These are phyloP conservation scores for Hypomontagnella submonticulosa DNA, from an alignment of 495 filamentous ascomycete species.

Conservation along the genomic window DNA sequence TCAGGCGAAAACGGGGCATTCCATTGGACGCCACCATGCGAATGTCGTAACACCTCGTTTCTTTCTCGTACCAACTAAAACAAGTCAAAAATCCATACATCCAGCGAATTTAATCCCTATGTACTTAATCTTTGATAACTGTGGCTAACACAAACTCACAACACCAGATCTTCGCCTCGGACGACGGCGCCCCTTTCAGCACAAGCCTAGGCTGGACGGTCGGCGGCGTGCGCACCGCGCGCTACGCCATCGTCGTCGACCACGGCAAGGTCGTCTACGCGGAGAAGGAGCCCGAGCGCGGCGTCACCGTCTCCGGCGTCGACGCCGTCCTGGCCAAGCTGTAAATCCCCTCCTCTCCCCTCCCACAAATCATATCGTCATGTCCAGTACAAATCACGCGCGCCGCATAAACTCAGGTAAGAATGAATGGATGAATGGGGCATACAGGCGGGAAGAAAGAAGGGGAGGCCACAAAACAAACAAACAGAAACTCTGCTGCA, in stretches of 20 bases:
- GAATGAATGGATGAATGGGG: background rate
- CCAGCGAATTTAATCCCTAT: background rate
- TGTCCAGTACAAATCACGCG: conserved; percentile 7
- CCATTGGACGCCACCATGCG: conserved; percentile 29
- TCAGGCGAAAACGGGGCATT: background rate
- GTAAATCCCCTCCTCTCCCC: conserved; percentile 46
- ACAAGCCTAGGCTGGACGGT: conserved; percentile 84
- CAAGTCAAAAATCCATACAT: background rate
- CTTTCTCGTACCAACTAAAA: no score
- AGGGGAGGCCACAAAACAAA: background rate
- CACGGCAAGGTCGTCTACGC: conserved; percentile 91
- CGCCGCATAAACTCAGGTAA: background rate
- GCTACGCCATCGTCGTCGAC: conserved; percentile 89
- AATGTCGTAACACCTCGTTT: background rate
- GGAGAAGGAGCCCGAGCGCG: conserved; percentile 79
- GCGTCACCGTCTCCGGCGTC: conserved; percentile 76
- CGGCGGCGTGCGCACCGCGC: conserved; percentile 72
- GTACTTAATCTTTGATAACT: conserved; percentile 2
- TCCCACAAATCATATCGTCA: background rate
- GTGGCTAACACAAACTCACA: background rate
- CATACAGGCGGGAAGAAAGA: background rate
- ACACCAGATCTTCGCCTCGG: conserved; percentile 84
- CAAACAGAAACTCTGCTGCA: no score
- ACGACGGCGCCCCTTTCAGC: conserved; percentile 80
- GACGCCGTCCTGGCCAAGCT: conserved; percentile 78